phyloP scores from a whole-genome alignment of 306 rosid species.

The Sophora flavescens region DNA sequence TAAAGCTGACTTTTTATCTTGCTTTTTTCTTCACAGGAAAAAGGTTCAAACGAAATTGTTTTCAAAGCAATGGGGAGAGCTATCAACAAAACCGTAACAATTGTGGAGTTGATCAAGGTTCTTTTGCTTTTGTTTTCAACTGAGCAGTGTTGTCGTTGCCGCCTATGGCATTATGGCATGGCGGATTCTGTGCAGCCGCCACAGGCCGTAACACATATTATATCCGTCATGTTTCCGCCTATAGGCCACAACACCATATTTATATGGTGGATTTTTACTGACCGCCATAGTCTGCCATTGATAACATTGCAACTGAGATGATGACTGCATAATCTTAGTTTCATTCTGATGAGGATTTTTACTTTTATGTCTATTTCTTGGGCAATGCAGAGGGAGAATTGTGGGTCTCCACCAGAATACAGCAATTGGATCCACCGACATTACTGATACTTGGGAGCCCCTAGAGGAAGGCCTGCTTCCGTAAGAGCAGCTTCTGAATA shows the following conservation, averaged over 20 bases:
- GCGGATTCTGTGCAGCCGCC: too few relatives aligned
- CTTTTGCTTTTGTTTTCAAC: slow-evolving; percentile 8
- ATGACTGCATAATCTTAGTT: not conserved
- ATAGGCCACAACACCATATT: too few relatives aligned
- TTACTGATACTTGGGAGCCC: slow-evolving; percentile 96
- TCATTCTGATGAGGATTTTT: not conserved
- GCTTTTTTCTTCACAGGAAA: slow-evolving; percentile 55
- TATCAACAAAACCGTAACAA: slow-evolving; percentile 90
- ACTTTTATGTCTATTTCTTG: not conserved
- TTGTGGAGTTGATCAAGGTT: slow-evolving; percentile 93
- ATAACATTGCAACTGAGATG: too few relatives aligned
- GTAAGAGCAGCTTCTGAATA: slow-evolving; percentile 55
- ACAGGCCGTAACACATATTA: too few relatives aligned
- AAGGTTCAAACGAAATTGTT: slow-evolving; percentile 81
- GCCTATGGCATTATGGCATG: too few relatives aligned
- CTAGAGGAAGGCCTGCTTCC: slow-evolving; percentile 99
- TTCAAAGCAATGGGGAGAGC: slow-evolving; percentile 99
- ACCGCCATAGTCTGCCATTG: too few relatives aligned
- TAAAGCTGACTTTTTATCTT: not conserved
- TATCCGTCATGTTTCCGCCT: too few relatives aligned
- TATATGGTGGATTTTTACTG: too few relatives aligned
- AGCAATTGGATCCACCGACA: slow-evolving; percentile 87
- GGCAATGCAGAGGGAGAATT: slow-evolving; percentile 79
- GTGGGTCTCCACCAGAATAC: slow-evolving; percentile 95
- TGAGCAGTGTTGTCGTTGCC: not conserved